Evolutionary conservation across 768 basidiomycete genomes (phyloP), one percentile per base, ranked within the genome.

Genomic region (Phallus indusiatus): DNA sequence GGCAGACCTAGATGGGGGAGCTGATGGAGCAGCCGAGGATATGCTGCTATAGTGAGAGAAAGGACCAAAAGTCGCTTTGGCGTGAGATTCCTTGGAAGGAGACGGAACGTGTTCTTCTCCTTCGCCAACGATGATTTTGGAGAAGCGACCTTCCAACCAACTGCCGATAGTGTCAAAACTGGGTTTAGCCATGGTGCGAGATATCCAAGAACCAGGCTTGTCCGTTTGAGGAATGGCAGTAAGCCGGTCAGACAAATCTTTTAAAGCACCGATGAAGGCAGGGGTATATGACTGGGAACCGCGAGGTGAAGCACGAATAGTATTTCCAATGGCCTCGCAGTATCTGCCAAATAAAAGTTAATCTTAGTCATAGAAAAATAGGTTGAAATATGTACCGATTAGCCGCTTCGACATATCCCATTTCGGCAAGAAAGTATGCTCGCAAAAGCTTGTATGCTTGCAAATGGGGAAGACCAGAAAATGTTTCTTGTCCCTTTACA

Each of bases 21-120:
- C 82, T 6, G 91, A 90, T 20, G 83, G 79, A 2, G 84, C 81
- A 3, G 81, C 76, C 1, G 94, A 90, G 2, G 94, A 89, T 60
- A 99, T 95, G 6, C 90, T 85, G 63, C 88, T 93, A 73, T 89
- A 97, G 64, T 92, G 91, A 24, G 92, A 84, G 72, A 98, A 97
- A 8, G 95, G 90, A 4, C 94, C 95, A 5, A 81, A 72, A 64
- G 76, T 77, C 17, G 76, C 69, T 34, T 74, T 67, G 14, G 60
- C 55, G 60, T 2, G 59, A 10, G 42, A 42, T 64, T 51, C 61
- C 57, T 37, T 51, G 35, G 65, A 59, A 0, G 71, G 67, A 22
- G 70, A 64, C 10, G 74, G 69, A 42, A 51, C 12, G 46, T 54
- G 20, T 11, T 60, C 60, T 20, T 88, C 88, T n/a, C 77, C 81